A percentile compares a stretch with the other conserved stretches of the same genome.
Evolutionary conservation across 2,329 filamentous ascomycete species (phyloP).

Genomic region (Samsoniella hepiali): DNA sequence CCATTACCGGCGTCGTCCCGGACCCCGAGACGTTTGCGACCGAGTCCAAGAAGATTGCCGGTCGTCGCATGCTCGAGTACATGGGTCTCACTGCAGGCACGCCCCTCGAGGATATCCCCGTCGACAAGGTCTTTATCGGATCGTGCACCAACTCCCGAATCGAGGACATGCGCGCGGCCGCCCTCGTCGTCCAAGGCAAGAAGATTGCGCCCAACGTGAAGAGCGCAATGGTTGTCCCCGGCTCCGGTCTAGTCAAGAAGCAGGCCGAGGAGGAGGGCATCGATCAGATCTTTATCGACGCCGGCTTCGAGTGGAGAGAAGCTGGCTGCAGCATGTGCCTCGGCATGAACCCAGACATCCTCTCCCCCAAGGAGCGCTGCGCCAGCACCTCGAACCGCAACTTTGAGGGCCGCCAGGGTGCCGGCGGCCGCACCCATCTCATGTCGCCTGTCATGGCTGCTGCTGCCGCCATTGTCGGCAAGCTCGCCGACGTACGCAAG

Average conservation of each 20-base stretch:
- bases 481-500: conserved; percentile 86
- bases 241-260: conserved; percentile 89
- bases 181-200: conserved; percentile 79
- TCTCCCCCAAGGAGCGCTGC: conserved; percentile 87
- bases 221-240: conserved; percentile 93
- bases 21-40: conserved; percentile 82
- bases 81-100: conserved; percentile 90
- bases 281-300: conserved; percentile 85
- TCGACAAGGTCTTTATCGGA: conserved; percentile 98
- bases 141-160: conserved; percentile 98
- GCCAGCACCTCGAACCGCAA: conserved; percentile 96
- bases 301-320: conserved; percentile 97
- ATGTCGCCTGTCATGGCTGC: conserved; percentile 98
- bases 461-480: conserved; percentile 83
- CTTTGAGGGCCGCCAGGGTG: conserved; percentile 94
- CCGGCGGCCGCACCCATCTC: conserved; percentile 84
- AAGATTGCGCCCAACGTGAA: conserved; percentile 86
- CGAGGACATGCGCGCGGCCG: conserved; percentile 87
- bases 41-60: conserved; percentile 75
- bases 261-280: conserved; percentile 89
- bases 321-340: conserved; percentile 99
- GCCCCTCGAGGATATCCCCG: conserved; percentile 81
- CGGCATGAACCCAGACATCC: conserved; percentile 98
- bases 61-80: conserved; percentile 83
- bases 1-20: conserved; percentile 87